Base-by-base conservation (phyloP, 768 basidiomycete species). In the Lactifluus pinguis region DNA sequence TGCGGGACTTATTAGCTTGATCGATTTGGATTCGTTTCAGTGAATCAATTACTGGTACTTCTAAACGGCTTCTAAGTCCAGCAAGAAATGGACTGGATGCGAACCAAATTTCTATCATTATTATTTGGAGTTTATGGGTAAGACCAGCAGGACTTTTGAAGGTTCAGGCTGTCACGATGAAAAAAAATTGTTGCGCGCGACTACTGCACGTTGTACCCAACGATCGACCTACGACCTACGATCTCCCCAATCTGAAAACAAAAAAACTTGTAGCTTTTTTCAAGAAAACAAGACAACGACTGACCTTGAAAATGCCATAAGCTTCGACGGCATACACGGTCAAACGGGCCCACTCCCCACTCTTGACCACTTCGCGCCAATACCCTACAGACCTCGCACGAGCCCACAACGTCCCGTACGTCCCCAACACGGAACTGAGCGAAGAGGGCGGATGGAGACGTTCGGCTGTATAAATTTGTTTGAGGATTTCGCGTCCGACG, bases 251-350 rank as follows among this genome's bases (percentile, higher is more conserved):
- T 83, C 85, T 91, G 57, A 48, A 56, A 49, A 64, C 29, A 62
- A 17, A 34, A 3, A 60, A 42, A 50, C 9, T 1, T 57, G 14
- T 61, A 55, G 36, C n/a, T 17, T 15, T 38, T 17, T 14, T 2
- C 14, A 14, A 7, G 30, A 29, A 6, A 38, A 39, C 8, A 10
- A 15, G 15, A 48, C 0, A 72, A 15, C 14, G 82, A 38, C 63
- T n/a, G n/a, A 87, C 89, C 78, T 89, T 89, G 80, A 89, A 95
- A 67, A 95, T 87, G 15, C 87, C 86, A 70, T 94, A 95, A 36
- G 90, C 92, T 75, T 95, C 91, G 25, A 92, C 69, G 9, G 82
- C 90, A 69, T 92, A 91, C 17, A 92, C 71, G 10, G 83, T 83
- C 29, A 92, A 77, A 66, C 80, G 79, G 6, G 78, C 79, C 73